phyloP scores from a whole-genome alignment of 164 flowering plant genomes.

The Vitis riparia region DNA sequence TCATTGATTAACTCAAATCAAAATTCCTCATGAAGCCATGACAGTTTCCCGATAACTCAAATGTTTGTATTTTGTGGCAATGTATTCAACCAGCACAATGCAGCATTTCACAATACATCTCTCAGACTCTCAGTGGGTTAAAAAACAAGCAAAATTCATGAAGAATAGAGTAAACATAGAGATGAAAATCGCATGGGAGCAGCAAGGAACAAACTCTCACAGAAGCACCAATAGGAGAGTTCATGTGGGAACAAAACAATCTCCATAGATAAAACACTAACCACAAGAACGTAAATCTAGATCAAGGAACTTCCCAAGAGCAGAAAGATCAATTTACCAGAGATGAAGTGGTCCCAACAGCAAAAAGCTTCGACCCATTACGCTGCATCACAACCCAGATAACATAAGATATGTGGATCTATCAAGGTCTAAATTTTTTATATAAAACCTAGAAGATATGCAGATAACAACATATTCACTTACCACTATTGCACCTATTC shows the following conservation, averaged over 20 bases:
- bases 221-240: not conserved
- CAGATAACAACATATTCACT: constrained; percentile 6
- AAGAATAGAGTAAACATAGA: too few relatives aligned
- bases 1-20: too few relatives aligned
- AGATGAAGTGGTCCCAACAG: constrained; percentile 89
- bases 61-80: too few relatives aligned
- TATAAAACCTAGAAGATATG: not conserved
- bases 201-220: not conserved
- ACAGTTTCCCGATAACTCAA: too few relatives aligned
- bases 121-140: too few relatives aligned
- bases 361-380: constrained; percentile 93
- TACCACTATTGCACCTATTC: constrained; percentile 89
- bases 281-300: not conserved
- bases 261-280: not conserved
- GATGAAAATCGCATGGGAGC: too few relatives aligned
- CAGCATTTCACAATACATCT: too few relatives aligned
- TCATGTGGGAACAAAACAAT: not conserved
- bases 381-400: constrained; percentile 51
- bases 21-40: too few relatives aligned
- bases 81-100: too few relatives aligned
- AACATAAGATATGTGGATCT: not conserved
- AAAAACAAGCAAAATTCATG: too few relatives aligned
- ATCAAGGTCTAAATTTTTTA: not conserved
- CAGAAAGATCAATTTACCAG: constrained; percentile 48
- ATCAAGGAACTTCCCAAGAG: constrained; percentile 6